Evolutionary conservation across 106 monocot species (phyloP).

Genomic region (Amphibolis antarctica): DNA sequence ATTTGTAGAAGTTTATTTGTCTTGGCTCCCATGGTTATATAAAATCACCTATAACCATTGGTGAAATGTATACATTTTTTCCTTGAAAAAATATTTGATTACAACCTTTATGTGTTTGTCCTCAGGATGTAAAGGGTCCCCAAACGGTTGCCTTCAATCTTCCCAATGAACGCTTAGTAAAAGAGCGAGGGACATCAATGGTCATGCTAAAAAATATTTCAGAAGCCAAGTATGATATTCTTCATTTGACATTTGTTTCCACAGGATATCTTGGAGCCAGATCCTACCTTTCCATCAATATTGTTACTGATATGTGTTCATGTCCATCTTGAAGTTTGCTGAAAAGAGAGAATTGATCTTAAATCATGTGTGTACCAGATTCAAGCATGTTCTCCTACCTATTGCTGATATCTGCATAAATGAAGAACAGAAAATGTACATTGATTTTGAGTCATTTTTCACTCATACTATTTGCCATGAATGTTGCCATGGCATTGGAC

Average conservation of each 20-base stretch:
- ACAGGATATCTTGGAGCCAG: too few species aligned
- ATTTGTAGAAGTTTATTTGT: neutral
- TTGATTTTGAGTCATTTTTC: conserved; percentile 92
- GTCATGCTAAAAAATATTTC: conserved; percentile 92
- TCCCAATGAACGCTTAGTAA: conserved; percentile 94
- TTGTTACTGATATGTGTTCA: too few species aligned
- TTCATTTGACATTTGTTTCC: neutral
- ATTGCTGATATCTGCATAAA: conserved; percentile 83
- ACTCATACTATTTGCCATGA: conserved; percentile 95
- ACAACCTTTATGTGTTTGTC: neutral
- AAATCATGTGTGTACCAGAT: conserved; percentile 28
- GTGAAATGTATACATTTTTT: neutral
- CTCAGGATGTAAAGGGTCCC: conserved; percentile 93
- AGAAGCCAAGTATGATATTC: conserved; percentile 70
- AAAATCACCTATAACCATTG: neutral
- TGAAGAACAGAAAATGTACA: conserved; percentile 46
- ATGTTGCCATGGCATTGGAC: conserved; percentile 99
- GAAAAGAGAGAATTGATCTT: neutral
- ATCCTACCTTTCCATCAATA: too few species aligned
- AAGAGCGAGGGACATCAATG: conserved; percentile 88
- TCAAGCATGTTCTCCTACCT: conserved; percentile 84
- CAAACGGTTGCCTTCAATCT: conserved; percentile 99
- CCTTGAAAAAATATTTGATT: neutral
- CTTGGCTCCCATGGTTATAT: neutral
- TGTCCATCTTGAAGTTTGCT: too few species aligned